Conservation (phyloP, 495 filamentous ascomycete genomes). For the Talaromyces thailandensis region DNA sequence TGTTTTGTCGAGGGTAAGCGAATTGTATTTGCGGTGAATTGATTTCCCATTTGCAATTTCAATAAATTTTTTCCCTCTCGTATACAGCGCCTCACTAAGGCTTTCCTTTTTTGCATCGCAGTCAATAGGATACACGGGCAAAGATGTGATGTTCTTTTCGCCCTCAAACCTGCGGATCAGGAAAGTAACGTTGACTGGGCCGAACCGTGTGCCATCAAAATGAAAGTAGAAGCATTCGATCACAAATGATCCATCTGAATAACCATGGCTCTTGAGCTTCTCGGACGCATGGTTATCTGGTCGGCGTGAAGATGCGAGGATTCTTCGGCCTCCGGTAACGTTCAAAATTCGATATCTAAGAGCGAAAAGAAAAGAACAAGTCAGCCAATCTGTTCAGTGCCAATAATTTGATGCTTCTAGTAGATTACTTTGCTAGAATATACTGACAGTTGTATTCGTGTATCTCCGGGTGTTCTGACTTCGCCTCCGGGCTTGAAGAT, state of each 20-base stretch:
- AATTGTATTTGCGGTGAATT: slow-evolving; percentile 7
- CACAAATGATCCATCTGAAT: neutral
- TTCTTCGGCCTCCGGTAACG: too few species aligned
- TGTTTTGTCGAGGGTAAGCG: too few species aligned
- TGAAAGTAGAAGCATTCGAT: slow-evolving; percentile 28
- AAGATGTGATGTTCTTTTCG: slow-evolving; percentile 19
- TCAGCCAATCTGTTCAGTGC: too few species aligned
- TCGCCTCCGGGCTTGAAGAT: slow-evolving; percentile 27
- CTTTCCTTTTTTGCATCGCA: slow-evolving; percentile 12
- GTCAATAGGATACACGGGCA: slow-evolving; percentile 26
- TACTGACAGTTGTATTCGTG: slow-evolving; percentile 4
- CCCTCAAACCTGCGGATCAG: slow-evolving; percentile 24
- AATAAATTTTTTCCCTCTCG: slow-evolving; percentile 24
- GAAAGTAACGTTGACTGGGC: slow-evolving; percentile 22
- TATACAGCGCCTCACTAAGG: slow-evolving; percentile 16
- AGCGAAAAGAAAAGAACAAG: too few species aligned
- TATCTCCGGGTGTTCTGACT: slow-evolving; percentile 12
- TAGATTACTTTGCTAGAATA: too few species aligned
- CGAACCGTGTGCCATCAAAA: slow-evolving; percentile 30
- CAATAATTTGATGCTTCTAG: too few species aligned
- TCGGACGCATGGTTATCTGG: too few species aligned
- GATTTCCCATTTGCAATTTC: slow-evolving; percentile 21
- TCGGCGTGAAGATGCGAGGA: too few species aligned
- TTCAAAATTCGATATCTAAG: too few species aligned
- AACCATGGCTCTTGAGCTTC: too few species aligned